phyloP scores from a whole-genome alignment of 1,284 basidiomycete species.

The Xerocomus nothofagi region DNA sequence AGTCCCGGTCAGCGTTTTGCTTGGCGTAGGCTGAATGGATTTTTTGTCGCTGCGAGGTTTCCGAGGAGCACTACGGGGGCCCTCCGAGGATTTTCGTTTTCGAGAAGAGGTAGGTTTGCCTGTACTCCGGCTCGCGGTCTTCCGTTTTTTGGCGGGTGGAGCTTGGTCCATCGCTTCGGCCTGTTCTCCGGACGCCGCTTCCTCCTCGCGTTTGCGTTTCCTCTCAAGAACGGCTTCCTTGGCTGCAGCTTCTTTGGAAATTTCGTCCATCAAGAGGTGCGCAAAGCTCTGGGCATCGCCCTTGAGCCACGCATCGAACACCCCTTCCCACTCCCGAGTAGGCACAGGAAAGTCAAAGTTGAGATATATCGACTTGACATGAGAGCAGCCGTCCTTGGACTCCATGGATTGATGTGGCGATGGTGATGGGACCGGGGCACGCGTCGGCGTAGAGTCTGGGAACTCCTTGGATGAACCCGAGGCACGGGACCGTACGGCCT shows the following conservation, averaged over 20 bases:
- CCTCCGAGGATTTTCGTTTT: slow-evolving; percentile 30
- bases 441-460: slow-evolving; percentile 20
- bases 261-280: slow-evolving; percentile 52
- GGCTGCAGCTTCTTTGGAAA: slow-evolving; percentile 49
- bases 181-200: slow-evolving; percentile 18
- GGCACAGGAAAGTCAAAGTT: slow-evolving; percentile 90
- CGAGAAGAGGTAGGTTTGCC: slow-evolving; percentile 21
- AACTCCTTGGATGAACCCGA: slow-evolving; percentile 27
- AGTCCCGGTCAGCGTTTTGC: slow-evolving; percentile 14
- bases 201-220: slow-evolving; percentile 51
- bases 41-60: slow-evolving; percentile 30
- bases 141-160: slow-evolving; percentile 28
- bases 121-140: slow-evolving; percentile 19
- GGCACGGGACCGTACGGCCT: slow-evolving; percentile 64
- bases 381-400: slow-evolving; percentile 46
- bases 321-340: slow-evolving; percentile 84
- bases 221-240: slow-evolving; percentile 53
- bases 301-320: slow-evolving; percentile 90
- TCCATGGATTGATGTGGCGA: slow-evolving; percentile 42
- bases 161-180: slow-evolving; percentile 15
- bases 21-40: slow-evolving; percentile 16
- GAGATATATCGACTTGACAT: slow-evolving; percentile 77
- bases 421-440: slow-evolving; percentile 40
- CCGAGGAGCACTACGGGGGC: slow-evolving; percentile 27
- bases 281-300: slow-evolving; percentile 87